phyloP scores from a whole-genome alignment of 116 monocot species.

The Trichopus zeylanicus region DNA sequence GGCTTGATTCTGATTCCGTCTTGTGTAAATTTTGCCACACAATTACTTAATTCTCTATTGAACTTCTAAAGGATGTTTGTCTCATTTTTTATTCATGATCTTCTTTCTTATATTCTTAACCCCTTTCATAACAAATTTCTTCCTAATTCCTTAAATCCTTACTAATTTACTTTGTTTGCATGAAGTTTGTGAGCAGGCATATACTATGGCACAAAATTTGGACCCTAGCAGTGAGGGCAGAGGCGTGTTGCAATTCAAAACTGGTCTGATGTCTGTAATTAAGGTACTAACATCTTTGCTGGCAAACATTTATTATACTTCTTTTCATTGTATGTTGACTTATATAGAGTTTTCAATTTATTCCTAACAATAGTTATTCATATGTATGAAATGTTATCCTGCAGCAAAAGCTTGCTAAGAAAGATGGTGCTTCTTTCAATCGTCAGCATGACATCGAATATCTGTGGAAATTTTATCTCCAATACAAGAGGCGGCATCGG shows the following conservation, averaged over 20 bases:
- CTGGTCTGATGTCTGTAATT: slow-evolving; percentile 89
- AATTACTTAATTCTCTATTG: too few species aligned
- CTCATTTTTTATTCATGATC: too few species aligned
- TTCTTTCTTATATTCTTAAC: neutral
- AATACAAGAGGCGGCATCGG: slow-evolving; percentile 55
- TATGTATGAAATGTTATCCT: slow-evolving; percentile 2
- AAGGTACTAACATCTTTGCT: slow-evolving; percentile 46
- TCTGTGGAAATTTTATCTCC: slow-evolving; percentile 73
- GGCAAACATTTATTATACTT: neutral
- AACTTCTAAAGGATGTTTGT: too few species aligned
- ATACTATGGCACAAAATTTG: slow-evolving; percentile 82
- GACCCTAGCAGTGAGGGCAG: slow-evolving; percentile 95
- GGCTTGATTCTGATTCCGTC: too few species aligned
- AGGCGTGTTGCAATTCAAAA: slow-evolving; percentile 95
- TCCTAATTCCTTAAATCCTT: neutral
- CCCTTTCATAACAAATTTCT: neutral
- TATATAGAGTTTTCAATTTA: neutral
- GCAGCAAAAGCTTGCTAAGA: slow-evolving; percentile 84
- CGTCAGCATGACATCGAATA: slow-evolving; percentile 65
- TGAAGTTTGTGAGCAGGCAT: slow-evolving; percentile 93
- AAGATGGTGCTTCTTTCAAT: slow-evolving; percentile 54
- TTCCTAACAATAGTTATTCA: neutral
- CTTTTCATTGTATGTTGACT: neutral
- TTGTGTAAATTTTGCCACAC: too few species aligned
- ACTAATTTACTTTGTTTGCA: neutral